Conservation (phyloP, 1,139 yeast genomes). For the Suhomyces ambrosiae region DNA sequence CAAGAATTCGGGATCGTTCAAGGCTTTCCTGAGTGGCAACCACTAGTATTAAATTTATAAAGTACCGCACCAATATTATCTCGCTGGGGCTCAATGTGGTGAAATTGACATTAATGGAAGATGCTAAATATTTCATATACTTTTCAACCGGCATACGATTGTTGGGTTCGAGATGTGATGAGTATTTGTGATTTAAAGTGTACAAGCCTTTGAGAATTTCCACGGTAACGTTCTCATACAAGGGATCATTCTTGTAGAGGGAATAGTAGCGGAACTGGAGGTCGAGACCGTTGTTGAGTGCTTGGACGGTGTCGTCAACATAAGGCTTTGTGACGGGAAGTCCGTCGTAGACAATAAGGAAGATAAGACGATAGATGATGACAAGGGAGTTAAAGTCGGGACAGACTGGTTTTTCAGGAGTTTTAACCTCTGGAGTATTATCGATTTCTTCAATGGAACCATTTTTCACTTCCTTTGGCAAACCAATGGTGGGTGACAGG, state of each 20-base stretch:
- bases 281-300: conserved; percentile 21
- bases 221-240: conserved; percentile 21
- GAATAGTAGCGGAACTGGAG: conserved; percentile 14
- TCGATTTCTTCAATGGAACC: too few species aligned
- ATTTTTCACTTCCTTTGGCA: too few species aligned
- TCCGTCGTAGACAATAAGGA: conserved; percentile 30
- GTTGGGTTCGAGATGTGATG: conserved; percentile 9
- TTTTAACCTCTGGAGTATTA: too few species aligned
- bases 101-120: background rate
- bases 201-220: conserved; percentile 33
- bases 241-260: conserved; percentile 10
- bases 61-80: conserved; percentile 7
- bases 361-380: conserved; percentile 30
- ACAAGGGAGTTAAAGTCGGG: conserved; percentile 22
- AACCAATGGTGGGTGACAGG: background rate
- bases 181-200: conserved; percentile 28
- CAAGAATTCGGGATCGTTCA: conserved; percentile 1
- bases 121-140: conserved; percentile 4
- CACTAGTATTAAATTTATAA: conserved; percentile 10
- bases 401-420: too few species aligned
- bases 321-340: conserved; percentile 12
- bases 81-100: conserved; percentile 1
- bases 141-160: conserved; percentile 1
- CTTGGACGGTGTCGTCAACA: conserved; percentile 17
- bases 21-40: conserved; percentile 3